Evolutionary conservation across 306 rosid species (phyloP), one percentile per base, ranked within the genome.

Genomic region (Crataegus laevigata): DNA sequence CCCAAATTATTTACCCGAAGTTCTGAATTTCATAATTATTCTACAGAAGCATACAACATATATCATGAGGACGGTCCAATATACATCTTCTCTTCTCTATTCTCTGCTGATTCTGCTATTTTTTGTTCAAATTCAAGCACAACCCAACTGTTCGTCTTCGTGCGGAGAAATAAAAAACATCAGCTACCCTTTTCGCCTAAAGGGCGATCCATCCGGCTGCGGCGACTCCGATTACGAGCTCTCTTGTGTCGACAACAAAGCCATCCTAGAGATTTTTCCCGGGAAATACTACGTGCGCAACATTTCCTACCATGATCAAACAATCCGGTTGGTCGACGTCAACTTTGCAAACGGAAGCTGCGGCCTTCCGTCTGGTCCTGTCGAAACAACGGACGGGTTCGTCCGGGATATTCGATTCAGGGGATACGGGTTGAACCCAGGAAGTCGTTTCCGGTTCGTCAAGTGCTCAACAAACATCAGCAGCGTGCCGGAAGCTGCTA

Each of bases 171-270:
- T 70, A 9, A 11, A 64, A 70, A 54, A 52, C 25, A 75, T 80
- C 80, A 55, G 75, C 61, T 71, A 71, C 74, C 84, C 80, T 17
- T 65, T 80, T 68, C 61, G 66, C 66, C 66, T 65, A 6, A 55
- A 24, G 30, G 73, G 40, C 17, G 81, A 59, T 43, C 78, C 80
- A 47, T 21, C 61, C 64, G 68, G 66, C 68, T 75, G 76, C 21
- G 68, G 80, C 0, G 73, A 63, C 34, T 57, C 65, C 15, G 80
- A 28, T 28, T 76, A 66, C n/a, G 72, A 72, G 34, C 81, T 81
- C 36, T 65, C 71, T 24, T 76, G 78, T 17, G 70, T 55, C 15
- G 36, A 72, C 47, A 68, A 67, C 19, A 66, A 54, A 36, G 54
- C 73, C 59, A 59, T 81, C 29, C 30, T 81, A 34, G 68, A 77